Conservation (phyloP, 495 filamentous ascomycete genomes). For the Recurvomyces mirabilis region DNA sequence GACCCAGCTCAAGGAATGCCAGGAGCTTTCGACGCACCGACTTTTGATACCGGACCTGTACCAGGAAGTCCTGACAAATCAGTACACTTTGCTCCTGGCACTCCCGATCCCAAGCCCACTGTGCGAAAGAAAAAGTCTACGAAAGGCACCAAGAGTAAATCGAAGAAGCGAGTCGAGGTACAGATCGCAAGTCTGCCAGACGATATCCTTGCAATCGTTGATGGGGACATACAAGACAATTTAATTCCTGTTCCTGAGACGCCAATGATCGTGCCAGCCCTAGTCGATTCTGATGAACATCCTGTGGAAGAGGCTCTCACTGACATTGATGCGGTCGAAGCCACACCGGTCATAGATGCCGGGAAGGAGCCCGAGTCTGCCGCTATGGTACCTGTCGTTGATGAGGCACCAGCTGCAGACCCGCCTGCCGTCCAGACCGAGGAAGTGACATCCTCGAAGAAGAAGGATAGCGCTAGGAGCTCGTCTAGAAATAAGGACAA, state of each 20-base stretch:
- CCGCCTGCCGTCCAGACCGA: not conserved
- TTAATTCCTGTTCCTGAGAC: not conserved
- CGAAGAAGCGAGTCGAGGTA: conserved; percentile 6
- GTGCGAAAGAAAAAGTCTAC: conserved; percentile 16
- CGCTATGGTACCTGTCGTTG: not conserved
- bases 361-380: too few relatives aligned
- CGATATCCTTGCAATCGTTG: conserved; percentile 3
- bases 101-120: conserved; percentile 15
- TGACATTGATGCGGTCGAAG: not conserved
- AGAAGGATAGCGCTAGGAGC: not conserved
- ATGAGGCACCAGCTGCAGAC: not conserved
- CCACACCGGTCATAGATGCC: too few relatives aligned
- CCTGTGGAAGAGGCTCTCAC: not conserved
- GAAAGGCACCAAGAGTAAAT: conserved; percentile 10
- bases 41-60: too few relatives aligned
- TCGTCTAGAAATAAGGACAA: not conserved
- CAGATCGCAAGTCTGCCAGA: conserved; percentile 6
- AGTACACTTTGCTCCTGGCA: conserved; percentile 17
- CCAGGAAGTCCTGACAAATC: too few relatives aligned
- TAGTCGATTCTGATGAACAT: not conserved
- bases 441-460: not conserved
- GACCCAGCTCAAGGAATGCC: too few relatives aligned
- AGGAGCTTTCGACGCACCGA: too few relatives aligned
- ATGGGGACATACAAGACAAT: not conserved
- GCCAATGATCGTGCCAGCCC: not conserved